Percentiles rank a stretch among this genome's conserved stretches.
Evolutionary conservation across 352 stramenopile species (phyloP).

Genomic region (Globisporangium cederbergense): DNA sequence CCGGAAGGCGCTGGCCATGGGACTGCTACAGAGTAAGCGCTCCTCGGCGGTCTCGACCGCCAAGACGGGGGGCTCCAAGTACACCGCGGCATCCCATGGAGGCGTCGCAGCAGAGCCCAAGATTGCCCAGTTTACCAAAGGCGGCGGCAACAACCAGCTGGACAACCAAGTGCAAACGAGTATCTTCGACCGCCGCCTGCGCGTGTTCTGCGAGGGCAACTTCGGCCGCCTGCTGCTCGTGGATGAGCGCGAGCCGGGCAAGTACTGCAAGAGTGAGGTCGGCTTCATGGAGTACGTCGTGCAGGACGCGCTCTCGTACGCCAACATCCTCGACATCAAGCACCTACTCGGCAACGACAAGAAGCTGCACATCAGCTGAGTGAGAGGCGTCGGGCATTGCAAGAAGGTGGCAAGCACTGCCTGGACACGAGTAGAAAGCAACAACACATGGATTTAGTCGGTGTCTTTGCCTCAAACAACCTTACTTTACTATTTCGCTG

Average conservation of each 20-base stretch:
- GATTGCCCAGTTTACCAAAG: no score
- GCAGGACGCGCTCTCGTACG: slow-evolving; percentile 18
- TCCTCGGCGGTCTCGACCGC: not conserved
- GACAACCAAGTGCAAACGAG: not conserved
- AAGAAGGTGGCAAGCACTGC: no score
- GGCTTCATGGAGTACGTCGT: not conserved
- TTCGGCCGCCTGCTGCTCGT: not conserved
- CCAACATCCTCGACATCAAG: slow-evolving; percentile 36
- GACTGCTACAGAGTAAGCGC: not conserved
- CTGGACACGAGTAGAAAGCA: no score
- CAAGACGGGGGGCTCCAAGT: not conserved
- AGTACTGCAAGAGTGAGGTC: not conserved
- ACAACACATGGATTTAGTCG: no score
- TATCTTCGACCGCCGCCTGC: not conserved
- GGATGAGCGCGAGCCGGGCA: not conserved
- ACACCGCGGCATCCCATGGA: not conserved
- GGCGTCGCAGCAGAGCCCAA: no score
- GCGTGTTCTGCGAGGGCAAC: not conserved
- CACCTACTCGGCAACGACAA: slow-evolving; percentile 29
- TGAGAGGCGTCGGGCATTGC: not conserved
- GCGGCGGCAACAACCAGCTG: no score
- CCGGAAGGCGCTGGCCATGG: not conserved
- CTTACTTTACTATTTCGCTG: no score
- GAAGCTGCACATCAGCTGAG: slow-evolving; percentile 22
- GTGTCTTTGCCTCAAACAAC: no score